Conservation (phyloP, 257 asterid species). For the Nicotiana tomentosiformis region DNA sequence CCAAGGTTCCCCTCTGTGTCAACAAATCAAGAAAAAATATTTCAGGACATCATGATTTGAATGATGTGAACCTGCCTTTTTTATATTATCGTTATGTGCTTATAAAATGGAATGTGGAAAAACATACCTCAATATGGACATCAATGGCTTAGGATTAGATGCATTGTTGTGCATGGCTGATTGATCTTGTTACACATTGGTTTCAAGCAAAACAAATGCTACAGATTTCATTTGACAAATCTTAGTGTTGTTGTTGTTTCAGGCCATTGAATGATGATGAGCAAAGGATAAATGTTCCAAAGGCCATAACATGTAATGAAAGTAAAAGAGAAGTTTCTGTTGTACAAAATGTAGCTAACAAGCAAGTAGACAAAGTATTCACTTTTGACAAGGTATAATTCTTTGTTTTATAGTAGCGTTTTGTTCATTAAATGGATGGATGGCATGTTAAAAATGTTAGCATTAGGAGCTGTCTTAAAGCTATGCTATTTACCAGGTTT, state of each 20-base stretch:
- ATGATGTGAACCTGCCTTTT: neutral
- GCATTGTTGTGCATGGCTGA: neutral
- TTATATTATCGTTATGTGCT: neutral
- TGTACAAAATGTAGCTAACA: slow-evolving; percentile 55
- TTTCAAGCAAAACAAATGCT: neutral
- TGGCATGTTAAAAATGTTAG: neutral
- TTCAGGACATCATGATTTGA: neutral
- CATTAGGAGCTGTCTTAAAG: neutral
- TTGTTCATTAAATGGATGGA: neutral
- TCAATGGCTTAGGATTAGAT: neutral
- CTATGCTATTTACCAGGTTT: slow-evolving; percentile 35
- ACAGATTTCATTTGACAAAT: neutral
- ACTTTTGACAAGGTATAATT: slow-evolving; percentile 68
- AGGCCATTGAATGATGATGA: slow-evolving; percentile 75
- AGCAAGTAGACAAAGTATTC: slow-evolving; percentile 70
- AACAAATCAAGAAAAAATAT: neutral
- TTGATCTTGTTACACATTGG: neutral
- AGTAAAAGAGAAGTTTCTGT: slow-evolving; percentile 63
- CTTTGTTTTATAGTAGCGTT: neutral
- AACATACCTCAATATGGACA: neutral
- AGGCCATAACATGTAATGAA: slow-evolving; percentile 59
- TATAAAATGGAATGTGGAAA: neutral
- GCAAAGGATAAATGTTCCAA: slow-evolving; percentile 49
- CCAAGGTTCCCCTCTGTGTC: no score
- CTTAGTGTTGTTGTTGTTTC: neutral